Percentiles rank a stretch among this genome's conserved stretches.
Conservation (phyloP, 306 rosid genomes). For the Arachis stenosperma region DNA sequence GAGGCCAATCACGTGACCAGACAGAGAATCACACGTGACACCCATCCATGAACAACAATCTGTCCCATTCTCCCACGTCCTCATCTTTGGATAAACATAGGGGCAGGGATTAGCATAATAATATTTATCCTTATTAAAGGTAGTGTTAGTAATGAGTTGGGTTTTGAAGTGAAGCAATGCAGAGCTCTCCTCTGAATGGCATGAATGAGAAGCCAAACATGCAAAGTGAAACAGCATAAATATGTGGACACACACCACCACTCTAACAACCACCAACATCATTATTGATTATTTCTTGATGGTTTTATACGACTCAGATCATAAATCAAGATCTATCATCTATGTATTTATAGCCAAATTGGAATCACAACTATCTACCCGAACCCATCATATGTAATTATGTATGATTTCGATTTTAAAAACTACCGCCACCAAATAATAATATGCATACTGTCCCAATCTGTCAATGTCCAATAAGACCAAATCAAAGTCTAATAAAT, state of each 20-base stretch:
- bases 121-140: accelerated
- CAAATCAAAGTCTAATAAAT: too few relatives aligned
- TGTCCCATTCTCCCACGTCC: conserved; percentile 13
- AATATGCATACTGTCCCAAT: too few relatives aligned
- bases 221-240: neutral
- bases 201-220: neutral
- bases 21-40: conserved; percentile 2
- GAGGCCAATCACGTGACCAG: neutral
- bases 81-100: neutral
- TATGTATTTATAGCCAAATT: too few relatives aligned
- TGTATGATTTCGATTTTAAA: too few relatives aligned
- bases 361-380: too few relatives aligned
- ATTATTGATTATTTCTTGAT: conserved; percentile 9
- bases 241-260: neutral
- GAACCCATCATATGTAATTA: too few relatives aligned
- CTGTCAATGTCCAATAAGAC: too few relatives aligned
- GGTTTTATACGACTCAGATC: too few relatives aligned
- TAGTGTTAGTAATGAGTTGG: neutral
- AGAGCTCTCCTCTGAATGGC: conserved; percentile 4
- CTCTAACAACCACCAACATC: neutral
- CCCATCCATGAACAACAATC: conserved; percentile 23
- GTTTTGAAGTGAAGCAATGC: conserved; percentile 34
- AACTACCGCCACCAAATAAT: too few relatives aligned
- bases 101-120: too few relatives aligned
- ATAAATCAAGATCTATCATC: too few relatives aligned